A percentile compares a stretch with the other conserved stretches of the same genome.
Evolutionary conservation across 139 green algal genomes (phyloP).

Genomic region (Chlamydomonas asymmetrica): DNA sequence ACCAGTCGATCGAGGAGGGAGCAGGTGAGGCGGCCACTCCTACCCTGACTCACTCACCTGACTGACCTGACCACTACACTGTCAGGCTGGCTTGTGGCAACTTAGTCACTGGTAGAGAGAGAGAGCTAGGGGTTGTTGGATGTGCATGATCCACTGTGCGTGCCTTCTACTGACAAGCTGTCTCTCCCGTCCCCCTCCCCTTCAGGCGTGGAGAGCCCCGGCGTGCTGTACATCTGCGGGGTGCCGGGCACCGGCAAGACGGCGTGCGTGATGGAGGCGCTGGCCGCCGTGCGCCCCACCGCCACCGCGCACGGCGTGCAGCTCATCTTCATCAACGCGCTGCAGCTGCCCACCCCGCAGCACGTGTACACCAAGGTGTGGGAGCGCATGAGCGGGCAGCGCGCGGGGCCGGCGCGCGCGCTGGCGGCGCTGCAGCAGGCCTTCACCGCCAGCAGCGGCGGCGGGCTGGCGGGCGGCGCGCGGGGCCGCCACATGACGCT

Average conservation of each 20-base stretch:
- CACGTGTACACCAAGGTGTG: slow-evolving; percentile 87
- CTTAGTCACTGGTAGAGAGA: too few species aligned
- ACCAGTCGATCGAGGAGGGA: slow-evolving; percentile 56
- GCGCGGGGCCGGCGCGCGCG: slow-evolving; percentile 47
- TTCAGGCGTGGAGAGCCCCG: slow-evolving; percentile 39
- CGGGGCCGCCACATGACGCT: slow-evolving; percentile 39
- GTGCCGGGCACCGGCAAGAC: slow-evolving; percentile 98
- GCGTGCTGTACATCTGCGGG: slow-evolving; percentile 93
- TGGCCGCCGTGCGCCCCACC: slow-evolving; percentile 31
- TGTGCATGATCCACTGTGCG: neutral
- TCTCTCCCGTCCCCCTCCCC: neutral
- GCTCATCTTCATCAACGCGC: slow-evolving; percentile 90
- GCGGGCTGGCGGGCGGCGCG: slow-evolving; percentile 2
- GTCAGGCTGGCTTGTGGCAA: too few species aligned
- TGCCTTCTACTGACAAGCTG: neutral
- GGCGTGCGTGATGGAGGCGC: slow-evolving; percentile 80
- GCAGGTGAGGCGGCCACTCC: slow-evolving; percentile 3
- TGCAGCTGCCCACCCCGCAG: slow-evolving; percentile 84
- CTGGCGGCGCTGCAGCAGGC: slow-evolving; percentile 67
- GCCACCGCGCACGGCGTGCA: slow-evolving; percentile 54
- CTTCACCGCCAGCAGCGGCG: slow-evolving; percentile 47
- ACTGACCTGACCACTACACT: neutral
- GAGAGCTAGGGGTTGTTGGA: too few species aligned
- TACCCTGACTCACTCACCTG: neutral
- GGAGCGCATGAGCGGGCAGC: slow-evolving; percentile 82